A percentile compares a stretch with the other conserved stretches of the same genome.
phyloP scores from a whole-genome alignment of 805 yeast genomes.

The Wickerhamiella allomyrinae region DNA sequence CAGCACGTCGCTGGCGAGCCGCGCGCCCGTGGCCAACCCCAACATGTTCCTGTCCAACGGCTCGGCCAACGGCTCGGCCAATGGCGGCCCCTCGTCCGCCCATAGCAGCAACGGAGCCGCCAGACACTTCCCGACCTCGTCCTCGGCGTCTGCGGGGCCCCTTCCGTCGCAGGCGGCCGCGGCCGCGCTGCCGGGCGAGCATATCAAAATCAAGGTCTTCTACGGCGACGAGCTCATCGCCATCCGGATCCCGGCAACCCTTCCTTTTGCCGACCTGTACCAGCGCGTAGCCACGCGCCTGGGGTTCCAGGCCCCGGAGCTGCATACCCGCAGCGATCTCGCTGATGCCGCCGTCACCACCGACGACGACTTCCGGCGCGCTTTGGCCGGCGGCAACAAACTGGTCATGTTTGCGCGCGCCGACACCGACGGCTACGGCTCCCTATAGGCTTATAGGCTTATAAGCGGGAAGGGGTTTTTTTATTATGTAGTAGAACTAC shows the following conservation, averaged over 20 bases:
- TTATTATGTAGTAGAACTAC: too few species aligned
- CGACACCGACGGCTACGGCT: neutral
- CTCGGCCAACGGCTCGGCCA: neutral
- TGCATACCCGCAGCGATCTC: constrained; percentile 19
- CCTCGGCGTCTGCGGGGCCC: constrained; percentile 2
- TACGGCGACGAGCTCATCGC: constrained; percentile 27
- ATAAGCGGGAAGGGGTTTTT: too few species aligned
- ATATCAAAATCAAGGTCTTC: constrained; percentile 27
- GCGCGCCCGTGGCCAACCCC: neutral
- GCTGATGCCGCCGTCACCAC: constrained; percentile 18
- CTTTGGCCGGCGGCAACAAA: constrained; percentile 21
- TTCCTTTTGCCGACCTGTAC: constrained; percentile 21
- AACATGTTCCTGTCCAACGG: neutral
- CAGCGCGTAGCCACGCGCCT: constrained; percentile 23
- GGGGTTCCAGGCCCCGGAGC: constrained; percentile 17
- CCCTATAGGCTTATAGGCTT: too few species aligned
- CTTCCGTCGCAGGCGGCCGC: neutral
- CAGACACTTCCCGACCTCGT: neutral
- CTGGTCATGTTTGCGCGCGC: constrained; percentile 21
- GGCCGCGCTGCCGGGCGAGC: constrained; percentile 6
- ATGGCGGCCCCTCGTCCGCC: neutral
- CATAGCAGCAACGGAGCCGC: neutral
- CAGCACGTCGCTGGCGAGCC: neutral
- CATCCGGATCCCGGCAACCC: constrained; percentile 24
- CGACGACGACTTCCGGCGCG: constrained; percentile 21